phyloP scores from a whole-genome alignment of 73 alveolate species.

The Paramecium bursaria region DNA sequence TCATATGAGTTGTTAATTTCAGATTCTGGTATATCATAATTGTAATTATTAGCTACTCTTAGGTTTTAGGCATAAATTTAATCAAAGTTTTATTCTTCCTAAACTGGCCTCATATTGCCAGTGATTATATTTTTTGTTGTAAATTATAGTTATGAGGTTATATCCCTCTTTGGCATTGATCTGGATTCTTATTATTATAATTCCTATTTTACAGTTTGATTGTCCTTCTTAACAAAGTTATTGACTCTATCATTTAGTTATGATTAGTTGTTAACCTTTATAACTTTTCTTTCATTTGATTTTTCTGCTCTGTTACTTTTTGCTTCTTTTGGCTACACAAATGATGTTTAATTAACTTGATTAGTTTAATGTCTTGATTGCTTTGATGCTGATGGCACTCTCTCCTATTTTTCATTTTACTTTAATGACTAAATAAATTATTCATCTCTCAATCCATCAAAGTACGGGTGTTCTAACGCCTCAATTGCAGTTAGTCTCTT shows the following conservation, averaged over 20 bases:
- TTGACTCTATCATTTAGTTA: constrained; percentile 51
- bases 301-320: not conserved
- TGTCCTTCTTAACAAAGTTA: constrained; percentile 56
- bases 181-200: constrained; percentile 7
- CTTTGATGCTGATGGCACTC: constrained; percentile 63
- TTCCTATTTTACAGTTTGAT: not conserved
- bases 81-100: constrained; percentile 35
- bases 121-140: constrained; percentile 6
- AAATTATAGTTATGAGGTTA: constrained; percentile 25
- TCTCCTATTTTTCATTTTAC: not conserved
- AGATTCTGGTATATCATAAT: constrained; percentile 42
- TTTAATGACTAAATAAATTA: not conserved
- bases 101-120: no score
- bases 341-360: constrained; percentile 6
- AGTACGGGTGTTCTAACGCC: constrained; percentile 86
- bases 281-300: constrained; percentile 32
- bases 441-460: constrained; percentile 73
- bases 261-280: not conserved
- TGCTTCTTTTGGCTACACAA: not conserved
- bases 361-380: constrained; percentile 6
- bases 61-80: constrained; percentile 3
- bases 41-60: constrained; percentile 29
- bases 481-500: constrained; percentile 87
- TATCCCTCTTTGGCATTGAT: constrained; percentile 56
- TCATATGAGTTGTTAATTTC: constrained; percentile 42